Base-by-base conservation (phyloP, 2,329 filamentous ascomycete species). In the Xylariaceae sp. region DNA sequence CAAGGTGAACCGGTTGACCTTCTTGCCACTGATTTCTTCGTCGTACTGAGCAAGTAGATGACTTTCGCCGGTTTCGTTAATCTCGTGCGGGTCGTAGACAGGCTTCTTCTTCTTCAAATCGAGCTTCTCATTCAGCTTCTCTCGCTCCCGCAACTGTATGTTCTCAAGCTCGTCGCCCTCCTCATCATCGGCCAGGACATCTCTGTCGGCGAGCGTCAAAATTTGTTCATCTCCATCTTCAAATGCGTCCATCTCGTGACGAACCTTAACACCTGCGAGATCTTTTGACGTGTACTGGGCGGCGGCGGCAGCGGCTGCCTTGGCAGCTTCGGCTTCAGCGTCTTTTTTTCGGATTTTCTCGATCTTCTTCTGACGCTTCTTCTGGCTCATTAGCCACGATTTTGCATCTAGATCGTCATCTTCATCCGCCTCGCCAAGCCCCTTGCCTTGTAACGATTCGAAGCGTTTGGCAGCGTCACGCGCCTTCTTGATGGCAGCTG, bases 311-410 rank as follows among this genome's bases (percentile, higher is more conserved):
- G 82, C 81, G 3, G 77, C 81, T 8, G 82, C 82, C 69, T 92
- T 88, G 4, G 88, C 86, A 56, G 91, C 90, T 8, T 86, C 90
- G 39, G 91, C 75, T 70, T 97, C 91, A 66, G 89, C 85, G 56
- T 91, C 89, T 47, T 79, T 67, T 67, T 85, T 85, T 61, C 88
- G 83, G 24, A 87, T 85, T 64, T 90, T 87, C 39, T 87, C 88
- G 32, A 97, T 92, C 74, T 92, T 90, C 80, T 92, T 96, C 72
- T 96, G 91, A 45, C 92, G 82, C 77, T 96, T 97, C 80, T 96
- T 97, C 71, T 93, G 88, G 55, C 87, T 87, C 63, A 88, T 84
- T 55, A 99, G 73, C 94, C 94, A 99, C 1, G 89, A 80, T 70
- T 89, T 89, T 11, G 93, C 90, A 70, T 96, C 91, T 21, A 89